Evolutionary conservation across 441 rosid genomes (phyloP).

Genomic region (Brassica balearica): DNA sequence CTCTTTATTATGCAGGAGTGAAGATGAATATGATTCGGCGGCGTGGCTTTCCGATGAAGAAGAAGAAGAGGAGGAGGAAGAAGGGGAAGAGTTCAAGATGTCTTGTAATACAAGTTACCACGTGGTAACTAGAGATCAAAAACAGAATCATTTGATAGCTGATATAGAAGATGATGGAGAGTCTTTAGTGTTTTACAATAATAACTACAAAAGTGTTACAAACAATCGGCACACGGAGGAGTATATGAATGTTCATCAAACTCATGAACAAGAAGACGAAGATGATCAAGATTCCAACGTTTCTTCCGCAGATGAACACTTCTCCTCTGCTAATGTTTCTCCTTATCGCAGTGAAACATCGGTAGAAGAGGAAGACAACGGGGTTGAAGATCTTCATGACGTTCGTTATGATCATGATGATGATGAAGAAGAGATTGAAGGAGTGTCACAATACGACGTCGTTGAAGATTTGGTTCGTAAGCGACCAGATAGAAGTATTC

Average conservation of each 20-base stretch:
- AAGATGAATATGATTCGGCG: conserved; percentile 57
- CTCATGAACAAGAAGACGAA: conserved; percentile 31
- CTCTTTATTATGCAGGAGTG: conserved; percentile 51
- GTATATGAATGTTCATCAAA: conserved; percentile 29
- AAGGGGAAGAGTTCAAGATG: conserved; percentile 33
- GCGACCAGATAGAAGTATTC: conserved; percentile 34
- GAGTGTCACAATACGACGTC: conserved; percentile 48
- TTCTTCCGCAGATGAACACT: conserved; percentile 52
- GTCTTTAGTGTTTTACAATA: conserved; percentile 52
- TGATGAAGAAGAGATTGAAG: conserved; percentile 40
- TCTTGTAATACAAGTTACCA: conserved; percentile 51
- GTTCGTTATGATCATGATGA: conserved; percentile 44
- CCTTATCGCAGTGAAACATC: conserved; percentile 52
- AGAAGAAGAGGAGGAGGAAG: conserved; percentile 56
- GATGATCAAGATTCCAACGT: conserved; percentile 42
- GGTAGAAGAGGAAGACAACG: conserved; percentile 48
- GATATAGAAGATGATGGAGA: conserved; percentile 71
- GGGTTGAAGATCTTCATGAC: conserved; percentile 39
- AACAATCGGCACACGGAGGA: conserved; percentile 35
- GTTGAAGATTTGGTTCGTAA: conserved; percentile 46
- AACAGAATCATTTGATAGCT: conserved; percentile 62
- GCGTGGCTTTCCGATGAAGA: conserved; percentile 65
- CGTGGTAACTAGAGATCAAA: conserved; percentile 43
- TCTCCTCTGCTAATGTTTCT: conserved; percentile 61
- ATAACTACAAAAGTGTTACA: conserved; percentile 16